Evolutionary conservation across 805 yeast genomes (phyloP), one percentile per base, ranked within the genome.

Genomic region (Schizosaccharomyces lindneri): DNA sequence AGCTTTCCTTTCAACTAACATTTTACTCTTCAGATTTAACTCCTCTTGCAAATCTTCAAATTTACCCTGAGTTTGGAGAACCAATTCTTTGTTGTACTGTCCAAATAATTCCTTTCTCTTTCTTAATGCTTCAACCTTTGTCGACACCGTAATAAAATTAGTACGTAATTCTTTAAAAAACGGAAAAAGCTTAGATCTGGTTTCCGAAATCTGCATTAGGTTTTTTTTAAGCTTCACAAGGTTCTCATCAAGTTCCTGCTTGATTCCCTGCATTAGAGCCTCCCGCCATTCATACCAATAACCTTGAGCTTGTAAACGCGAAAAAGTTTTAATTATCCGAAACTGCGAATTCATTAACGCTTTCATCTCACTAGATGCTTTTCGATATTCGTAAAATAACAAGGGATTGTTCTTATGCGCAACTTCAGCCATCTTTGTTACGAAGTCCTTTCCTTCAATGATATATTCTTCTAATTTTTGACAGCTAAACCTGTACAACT

Each of bases 211-310:
- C 21, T 29, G 31, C 7, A 29, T 29, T n/a, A 24, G 9, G 11
- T 29, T 51, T 51, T 29, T 51, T 15, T 24, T 24, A 17, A 51
- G n/a, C 36, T 17, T 17, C 21, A 63, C 63, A 43, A 68, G 60
- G 6, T 65, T 70, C n/a, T 65, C 68, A 41, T 76, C 66, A 9
- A 51, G 36, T 51, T 51, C 57, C 21, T 29, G 57, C 27, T 51
- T 29, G 17, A 81, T 71, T 51, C 79, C 81, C 29, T 73, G 71
- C 5, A 78, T 67, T 59, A 81, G 74, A 64, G 79, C 79, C 13
- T 73, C 68, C 63, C 85, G 71, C 87, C 87, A 82, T 60, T 76
- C 77, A 65, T 78, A 79, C 85, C 86, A 82, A 0, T 77, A 77
- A 48, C 74, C 75, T 63, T 73, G 74, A 0, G 85, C 79, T 66